Base-by-base conservation (phyloP, 192 early-diverging fungal species). In the Umbelopsis sp. region DNA sequence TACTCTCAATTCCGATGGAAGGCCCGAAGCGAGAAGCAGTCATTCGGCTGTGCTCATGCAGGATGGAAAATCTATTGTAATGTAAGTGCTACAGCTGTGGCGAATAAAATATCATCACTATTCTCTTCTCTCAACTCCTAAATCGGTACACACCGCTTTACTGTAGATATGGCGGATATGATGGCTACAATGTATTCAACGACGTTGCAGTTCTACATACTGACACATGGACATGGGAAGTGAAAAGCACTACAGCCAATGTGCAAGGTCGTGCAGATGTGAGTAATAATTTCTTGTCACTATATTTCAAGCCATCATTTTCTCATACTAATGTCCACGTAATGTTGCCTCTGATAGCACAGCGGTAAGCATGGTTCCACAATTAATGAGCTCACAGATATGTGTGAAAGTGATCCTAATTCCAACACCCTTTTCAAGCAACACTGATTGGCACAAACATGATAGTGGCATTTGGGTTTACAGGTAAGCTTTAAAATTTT, bases 381-480 rank as follows among this genome's bases (percentile, higher is more conserved):
- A n/a, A 49, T 16, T 49, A 5, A 22, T 11, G 4, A 53, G 24
- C 52, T 53, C 3, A 49, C 20, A 21, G 10, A 21, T 6, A 17
- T 17, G 8, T 49, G 47, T n/a, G 47, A 49, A 49, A 21, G 47
- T 49, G 47, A 49, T 49, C 32, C 56, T 20, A 62, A 62, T 45
- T 50, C 20, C 38, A 41, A 20, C 67, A 17, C 49, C 31, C 65
- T 56, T 43, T 36, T 44, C 20, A 44, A 77, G 75, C 75, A 31
- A 77, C 75, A 2, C 29, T 77, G 22, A 50, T 77, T 31, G 67
- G 71, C 38, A 77, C 52, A 17, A 77, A 72, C 36, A 77, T 77
- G 75, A 77, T 77, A 47, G 75, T 77, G 44, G 75, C 75, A 22
- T 77, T 77, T 62, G 75, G 75, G 38, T 77, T 77, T 50, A 77